These are phyloP conservation scores for Amanita phalloides DNA, from an alignment of 768 basidiomycete species.

Conservation along the genomic window DNA sequence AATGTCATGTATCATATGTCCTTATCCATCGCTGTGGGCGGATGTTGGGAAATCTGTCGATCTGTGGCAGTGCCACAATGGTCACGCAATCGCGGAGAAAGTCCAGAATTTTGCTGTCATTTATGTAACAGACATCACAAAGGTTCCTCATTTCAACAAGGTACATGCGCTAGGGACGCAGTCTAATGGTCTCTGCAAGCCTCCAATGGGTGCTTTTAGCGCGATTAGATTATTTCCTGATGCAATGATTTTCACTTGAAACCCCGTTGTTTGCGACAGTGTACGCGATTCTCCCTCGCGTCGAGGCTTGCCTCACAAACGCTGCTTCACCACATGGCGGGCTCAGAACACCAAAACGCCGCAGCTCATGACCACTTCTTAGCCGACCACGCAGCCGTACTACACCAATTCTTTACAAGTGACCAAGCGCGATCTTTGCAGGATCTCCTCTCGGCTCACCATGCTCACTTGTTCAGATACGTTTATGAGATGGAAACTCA, in stretches of 20 bases:
- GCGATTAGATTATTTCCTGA: too few species aligned
- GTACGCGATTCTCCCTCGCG: neutral
- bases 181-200: too few species aligned
- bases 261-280: neutral
- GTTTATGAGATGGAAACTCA: conserved; percentile 3
- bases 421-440: conserved; percentile 1
- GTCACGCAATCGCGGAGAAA: conserved; percentile 63
- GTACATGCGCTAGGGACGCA: too few species aligned
- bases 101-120: conserved; percentile 99
- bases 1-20: too few species aligned
- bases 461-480: neutral
- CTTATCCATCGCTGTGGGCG: too few species aligned
- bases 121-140: conserved; percentile 89
- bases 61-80: too few species aligned
- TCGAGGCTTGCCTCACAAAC: neutral
- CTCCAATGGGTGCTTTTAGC: too few species aligned
- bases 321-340: neutral
- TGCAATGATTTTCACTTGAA: too few species aligned
- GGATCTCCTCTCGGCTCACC: neutral
- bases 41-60: too few species aligned
- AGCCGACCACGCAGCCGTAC: neutral
- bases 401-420: neutral
- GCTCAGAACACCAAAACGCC: neutral
- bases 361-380: neutral
- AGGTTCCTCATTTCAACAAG: conserved; percentile 99